phyloP scores from a whole-genome alignment of 257 asterid species.

The Ilex asprella region DNA sequence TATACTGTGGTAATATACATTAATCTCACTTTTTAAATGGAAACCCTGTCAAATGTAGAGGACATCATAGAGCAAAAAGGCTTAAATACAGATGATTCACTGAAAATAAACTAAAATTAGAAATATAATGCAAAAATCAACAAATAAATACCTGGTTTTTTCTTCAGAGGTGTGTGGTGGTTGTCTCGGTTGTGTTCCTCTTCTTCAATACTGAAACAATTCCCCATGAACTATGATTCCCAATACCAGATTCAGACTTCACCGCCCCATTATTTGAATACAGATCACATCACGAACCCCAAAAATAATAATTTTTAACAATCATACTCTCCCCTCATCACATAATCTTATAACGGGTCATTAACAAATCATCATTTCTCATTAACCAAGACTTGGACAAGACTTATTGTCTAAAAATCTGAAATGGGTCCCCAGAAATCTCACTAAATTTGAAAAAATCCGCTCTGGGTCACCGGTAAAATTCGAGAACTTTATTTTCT shows the following conservation, averaged over 20 bases:
- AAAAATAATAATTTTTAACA: conserved; percentile 20
- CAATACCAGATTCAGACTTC: conserved; percentile 40
- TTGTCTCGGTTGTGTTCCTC: conserved; percentile 18
- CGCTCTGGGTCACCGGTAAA: conserved; percentile 23
- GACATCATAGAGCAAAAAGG: conserved; percentile 7
- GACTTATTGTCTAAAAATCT: conserved; percentile 10
- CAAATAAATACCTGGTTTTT: conserved; percentile 24
- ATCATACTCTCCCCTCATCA: conserved; percentile 4
- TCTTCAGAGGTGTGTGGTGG: conserved; percentile 24
- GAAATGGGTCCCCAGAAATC: conserved; percentile 25
- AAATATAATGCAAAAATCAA: background rate
- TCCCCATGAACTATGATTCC: conserved; percentile 44
- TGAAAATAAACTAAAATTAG: background rate
- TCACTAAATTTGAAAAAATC: conserved; percentile 20
- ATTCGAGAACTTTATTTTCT: background rate
- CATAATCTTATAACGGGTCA: conserved; percentile 2
- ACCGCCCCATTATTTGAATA: conserved; percentile 13
- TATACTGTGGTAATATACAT: too few species aligned
- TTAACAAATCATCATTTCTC: conserved; percentile 5
- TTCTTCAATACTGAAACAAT: conserved; percentile 72
- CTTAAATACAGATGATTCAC: background rate
- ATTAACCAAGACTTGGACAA: conserved; percentile 4
- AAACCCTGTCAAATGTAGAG: too few species aligned
- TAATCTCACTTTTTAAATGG: too few species aligned
- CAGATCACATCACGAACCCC: conserved; percentile 1